Evolutionary conservation across 2,329 filamentous ascomycete genomes (phyloP).

Genomic region (Fusarium hainanense): DNA sequence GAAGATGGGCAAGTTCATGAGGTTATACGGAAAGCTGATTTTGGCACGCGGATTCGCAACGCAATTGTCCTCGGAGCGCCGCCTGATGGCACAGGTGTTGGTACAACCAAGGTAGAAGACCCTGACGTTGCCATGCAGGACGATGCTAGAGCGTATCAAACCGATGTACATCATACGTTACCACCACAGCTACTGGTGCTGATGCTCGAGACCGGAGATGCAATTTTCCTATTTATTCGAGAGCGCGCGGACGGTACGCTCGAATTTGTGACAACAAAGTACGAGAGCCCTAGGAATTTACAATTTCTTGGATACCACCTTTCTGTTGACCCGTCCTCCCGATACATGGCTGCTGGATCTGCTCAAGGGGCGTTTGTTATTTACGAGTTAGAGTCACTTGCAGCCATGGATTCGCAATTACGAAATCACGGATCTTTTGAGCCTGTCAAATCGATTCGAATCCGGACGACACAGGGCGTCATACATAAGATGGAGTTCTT

Average conservation of each 20-base stretch:
- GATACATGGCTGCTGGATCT: slow-evolving; percentile 75
- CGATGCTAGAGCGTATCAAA: slow-evolving; percentile 25
- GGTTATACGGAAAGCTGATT: slow-evolving; percentile 81
- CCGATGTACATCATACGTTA: slow-evolving; percentile 48
- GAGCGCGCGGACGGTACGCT: slow-evolving; percentile 56
- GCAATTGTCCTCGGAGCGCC: slow-evolving; percentile 76
- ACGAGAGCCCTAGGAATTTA: slow-evolving; percentile 68
- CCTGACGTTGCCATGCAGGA: slow-evolving; percentile 53
- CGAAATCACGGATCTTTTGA: slow-evolving; percentile 57
- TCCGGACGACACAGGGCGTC: slow-evolving; percentile 70
- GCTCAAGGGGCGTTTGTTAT: slow-evolving; percentile 77
- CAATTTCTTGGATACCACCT: slow-evolving; percentile 73
- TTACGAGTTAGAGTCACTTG: slow-evolving; percentile 73
- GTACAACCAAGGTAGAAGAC: slow-evolving; percentile 55
- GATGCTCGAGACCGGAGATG: slow-evolving; percentile 76
- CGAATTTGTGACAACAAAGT: slow-evolving; percentile 70
- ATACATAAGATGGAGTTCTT: slow-evolving; percentile 91
- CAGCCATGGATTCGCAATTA: slow-evolving; percentile 63
- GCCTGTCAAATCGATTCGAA: slow-evolving; percentile 65
- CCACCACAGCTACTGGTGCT: slow-evolving; percentile 87
- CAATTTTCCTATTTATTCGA: slow-evolving; percentile 80
- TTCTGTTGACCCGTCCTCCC: slow-evolving; percentile 81
- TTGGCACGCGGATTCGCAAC: slow-evolving; percentile 81
- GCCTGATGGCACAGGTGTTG: slow-evolving; percentile 46
- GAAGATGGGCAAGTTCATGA: slow-evolving; percentile 77